Percentiles rank a stretch among this genome's conserved stretches.
These are phyloP conservation scores for Penicillium psychrofluorescens DNA, from an alignment of 495 filamentous ascomycete species.

Conservation along the genomic window DNA sequence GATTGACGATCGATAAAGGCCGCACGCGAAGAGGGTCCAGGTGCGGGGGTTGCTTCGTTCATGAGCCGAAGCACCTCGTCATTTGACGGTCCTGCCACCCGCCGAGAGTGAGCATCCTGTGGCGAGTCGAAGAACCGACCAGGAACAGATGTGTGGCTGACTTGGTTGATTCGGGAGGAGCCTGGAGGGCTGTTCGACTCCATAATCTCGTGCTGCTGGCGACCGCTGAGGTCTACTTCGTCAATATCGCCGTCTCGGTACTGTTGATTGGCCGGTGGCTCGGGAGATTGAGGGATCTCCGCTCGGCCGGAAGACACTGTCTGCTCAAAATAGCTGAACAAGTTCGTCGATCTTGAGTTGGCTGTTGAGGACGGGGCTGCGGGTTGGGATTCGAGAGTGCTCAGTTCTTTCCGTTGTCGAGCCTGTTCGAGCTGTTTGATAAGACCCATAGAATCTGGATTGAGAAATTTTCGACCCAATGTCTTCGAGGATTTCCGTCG, in stretches of 20 bases:
- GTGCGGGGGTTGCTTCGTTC: neutral
- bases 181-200: slow-evolving; percentile 13
- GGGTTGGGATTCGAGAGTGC: neutral
- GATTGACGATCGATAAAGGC: slow-evolving; percentile 30
- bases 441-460: neutral
- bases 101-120: no score
- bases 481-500: neutral
- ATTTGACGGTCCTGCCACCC: neutral
- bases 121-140: slow-evolving; percentile 7
- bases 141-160: slow-evolving; percentile 6
- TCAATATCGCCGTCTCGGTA: slow-evolving; percentile 5
- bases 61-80: neutral
- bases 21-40: slow-evolving; percentile 1
- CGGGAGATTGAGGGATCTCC: slow-evolving; percentile 3
- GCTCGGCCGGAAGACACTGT: neutral
- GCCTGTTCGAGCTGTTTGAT: neutral
- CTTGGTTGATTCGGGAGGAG: slow-evolving; percentile 12
- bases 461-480: neutral
- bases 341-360: neutral
- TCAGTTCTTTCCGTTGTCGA: slow-evolving; percentile 10
- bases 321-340: neutral
- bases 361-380: neutral
- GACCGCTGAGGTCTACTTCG: slow-evolving; percentile 2
- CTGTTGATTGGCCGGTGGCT: neutral
- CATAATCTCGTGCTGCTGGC: neutral